Conservation (phyloP, 2,329 filamentous ascomycete genomes). For the Davidsoniella australis region DNA sequence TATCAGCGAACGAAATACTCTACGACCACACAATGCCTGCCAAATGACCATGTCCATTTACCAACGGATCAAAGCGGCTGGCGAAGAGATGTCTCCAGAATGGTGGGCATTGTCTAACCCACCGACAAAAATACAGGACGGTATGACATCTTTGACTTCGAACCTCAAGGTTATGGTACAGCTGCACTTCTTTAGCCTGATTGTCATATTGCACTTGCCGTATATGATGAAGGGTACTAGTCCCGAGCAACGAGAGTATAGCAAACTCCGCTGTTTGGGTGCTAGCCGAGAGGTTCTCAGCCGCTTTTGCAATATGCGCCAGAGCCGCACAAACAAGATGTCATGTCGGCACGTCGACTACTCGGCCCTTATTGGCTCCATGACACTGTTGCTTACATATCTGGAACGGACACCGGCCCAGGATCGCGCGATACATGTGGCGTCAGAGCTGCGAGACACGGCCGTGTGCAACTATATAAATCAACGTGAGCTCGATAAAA, state of each 20-base stretch:
- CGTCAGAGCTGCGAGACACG: neutral
- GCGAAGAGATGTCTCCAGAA: conserved; percentile 23
- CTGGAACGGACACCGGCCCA: conserved; percentile 20
- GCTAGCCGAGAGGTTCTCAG: conserved; percentile 33
- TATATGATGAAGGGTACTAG: conserved; percentile 30
- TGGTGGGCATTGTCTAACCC: conserved; percentile 29
- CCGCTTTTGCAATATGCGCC: conserved; percentile 31
- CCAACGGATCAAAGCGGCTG: conserved; percentile 28
- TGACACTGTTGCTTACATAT: conserved; percentile 34
- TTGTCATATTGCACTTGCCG: conserved; percentile 36
- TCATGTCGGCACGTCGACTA: conserved; percentile 34
- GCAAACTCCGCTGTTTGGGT: conserved; percentile 28
- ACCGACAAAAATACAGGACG: conserved; percentile 13
- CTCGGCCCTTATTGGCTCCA: conserved; percentile 31
- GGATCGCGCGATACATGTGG: neutral
- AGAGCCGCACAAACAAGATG: conserved; percentile 22
- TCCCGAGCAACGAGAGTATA: conserved; percentile 28
- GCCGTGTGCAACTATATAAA: conserved; percentile 12
- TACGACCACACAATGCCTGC: conserved; percentile 19
- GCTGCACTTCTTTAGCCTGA: conserved; percentile 31
- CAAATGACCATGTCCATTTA: conserved; percentile 27
- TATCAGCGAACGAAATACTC: conserved; percentile 30
- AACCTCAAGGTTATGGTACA: conserved; percentile 27
- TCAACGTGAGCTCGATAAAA: conserved; percentile 21
- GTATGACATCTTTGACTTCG: conserved; percentile 26